These are phyloP conservation scores for Phytophthora ohioensis DNA, from an alignment of 352 stramenopile species.

Conservation along the genomic window DNA sequence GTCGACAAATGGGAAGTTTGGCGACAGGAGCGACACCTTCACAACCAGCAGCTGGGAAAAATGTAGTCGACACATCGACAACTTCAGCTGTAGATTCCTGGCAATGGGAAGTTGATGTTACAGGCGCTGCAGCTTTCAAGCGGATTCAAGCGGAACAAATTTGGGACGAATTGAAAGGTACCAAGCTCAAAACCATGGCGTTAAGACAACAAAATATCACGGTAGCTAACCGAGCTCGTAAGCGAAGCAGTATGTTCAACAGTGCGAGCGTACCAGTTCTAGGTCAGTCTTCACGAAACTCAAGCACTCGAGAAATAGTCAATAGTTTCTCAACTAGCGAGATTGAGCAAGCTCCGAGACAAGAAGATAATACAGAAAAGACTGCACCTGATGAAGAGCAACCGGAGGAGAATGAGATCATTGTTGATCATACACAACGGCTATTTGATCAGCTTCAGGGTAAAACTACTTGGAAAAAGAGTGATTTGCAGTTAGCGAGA, in stretches of 20 bases:
- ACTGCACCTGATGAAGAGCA: conserved; percentile 12
- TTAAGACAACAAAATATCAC: conserved; percentile 36
- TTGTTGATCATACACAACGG: conserved; percentile 36
- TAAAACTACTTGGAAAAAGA: conserved; percentile 78
- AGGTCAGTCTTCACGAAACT: conserved; percentile 7
- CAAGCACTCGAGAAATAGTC: conserved; percentile 18
- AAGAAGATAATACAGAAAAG: background rate
- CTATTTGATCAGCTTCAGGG: conserved; percentile 81
- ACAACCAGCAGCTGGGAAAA: conserved; percentile 1
- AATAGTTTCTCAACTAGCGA: conserved; percentile 24
- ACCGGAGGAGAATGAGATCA: conserved; percentile 14
- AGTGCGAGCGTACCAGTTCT: conserved; percentile 45
- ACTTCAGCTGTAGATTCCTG: conserved; percentile 31
- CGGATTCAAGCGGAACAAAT: conserved; percentile 60
- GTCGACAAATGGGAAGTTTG: conserved; percentile 51
- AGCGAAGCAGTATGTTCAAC: conserved; percentile 25
- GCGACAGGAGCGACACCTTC: conserved; percentile 12
- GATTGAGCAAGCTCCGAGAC: conserved; percentile 11
- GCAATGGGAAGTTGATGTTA: conserved; percentile 61
- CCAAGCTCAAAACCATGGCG: conserved; percentile 48
- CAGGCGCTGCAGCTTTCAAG: conserved; percentile 47
- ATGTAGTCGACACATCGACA: background rate
- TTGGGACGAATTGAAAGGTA: conserved; percentile 65
- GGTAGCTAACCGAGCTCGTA: conserved; percentile 27
- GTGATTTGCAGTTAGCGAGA: conserved; percentile 70